Evolutionary conservation across 257 asterid species (phyloP).

Genomic region (Craterostigma plantagineum): DNA sequence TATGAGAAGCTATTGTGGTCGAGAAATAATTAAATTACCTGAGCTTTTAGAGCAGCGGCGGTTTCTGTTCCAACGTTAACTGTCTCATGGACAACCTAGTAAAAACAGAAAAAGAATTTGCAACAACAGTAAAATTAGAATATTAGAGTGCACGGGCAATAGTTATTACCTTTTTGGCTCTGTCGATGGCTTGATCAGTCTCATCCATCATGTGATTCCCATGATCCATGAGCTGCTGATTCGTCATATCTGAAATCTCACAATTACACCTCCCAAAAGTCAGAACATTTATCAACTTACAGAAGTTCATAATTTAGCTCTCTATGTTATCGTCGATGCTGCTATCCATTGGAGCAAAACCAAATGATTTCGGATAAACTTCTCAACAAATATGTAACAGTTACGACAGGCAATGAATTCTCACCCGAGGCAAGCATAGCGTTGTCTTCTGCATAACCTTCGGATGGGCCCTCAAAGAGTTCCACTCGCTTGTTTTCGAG

Average conservation of each 20-base stretch:
- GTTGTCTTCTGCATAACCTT: conserved; percentile 83
- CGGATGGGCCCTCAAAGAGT: too few species aligned
- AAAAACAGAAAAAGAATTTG: conserved; percentile 14
- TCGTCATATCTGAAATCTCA: too few species aligned
- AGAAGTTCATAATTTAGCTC: not conserved
- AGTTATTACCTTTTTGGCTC: conserved; percentile 61
- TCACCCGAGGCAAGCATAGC: conserved; percentile 85
- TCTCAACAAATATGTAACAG: not conserved
- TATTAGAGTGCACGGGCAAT: too few species aligned
- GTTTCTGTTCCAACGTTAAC: conserved; percentile 87
- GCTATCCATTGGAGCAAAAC: too few species aligned
- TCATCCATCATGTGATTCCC: conserved; percentile 95
- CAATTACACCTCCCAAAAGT: too few species aligned
- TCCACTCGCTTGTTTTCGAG: too few species aligned
- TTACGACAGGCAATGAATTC: conserved; percentile 7
- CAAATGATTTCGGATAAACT: too few species aligned
- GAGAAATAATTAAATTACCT: too few species aligned
- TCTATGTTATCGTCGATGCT: too few species aligned
- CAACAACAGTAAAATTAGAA: too few species aligned
- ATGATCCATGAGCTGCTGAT: too few species aligned
- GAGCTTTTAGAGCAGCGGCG: conserved; percentile 94
- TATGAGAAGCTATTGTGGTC: too few species aligned
- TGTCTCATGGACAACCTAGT: conserved; percentile 86
- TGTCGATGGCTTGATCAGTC: conserved; percentile 81
- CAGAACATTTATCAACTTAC: conserved; percentile 62